phyloP scores from a whole-genome alignment of 306 rosid genomes.

The Chamaecrista fasciculata region DNA sequence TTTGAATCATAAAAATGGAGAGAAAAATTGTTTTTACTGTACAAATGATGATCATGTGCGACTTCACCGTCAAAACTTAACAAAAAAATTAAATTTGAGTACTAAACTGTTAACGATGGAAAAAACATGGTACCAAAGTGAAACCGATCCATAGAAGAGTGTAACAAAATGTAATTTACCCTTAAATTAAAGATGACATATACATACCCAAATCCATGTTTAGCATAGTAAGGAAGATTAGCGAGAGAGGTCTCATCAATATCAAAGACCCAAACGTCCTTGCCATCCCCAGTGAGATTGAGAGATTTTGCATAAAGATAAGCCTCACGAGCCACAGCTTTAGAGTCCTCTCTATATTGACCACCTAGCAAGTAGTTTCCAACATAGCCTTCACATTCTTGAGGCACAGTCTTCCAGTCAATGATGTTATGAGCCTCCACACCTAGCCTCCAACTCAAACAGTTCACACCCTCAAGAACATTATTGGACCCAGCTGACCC shows the following conservation, averaged over 20 bases:
- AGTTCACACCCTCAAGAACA: constrained; percentile 4
- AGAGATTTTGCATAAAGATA: constrained; percentile 27
- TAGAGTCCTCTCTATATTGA: constrained; percentile 42
- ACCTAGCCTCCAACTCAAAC: constrained; percentile 55
- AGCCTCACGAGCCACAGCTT: constrained; percentile 31
- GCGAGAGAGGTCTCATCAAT: constrained; percentile 50
- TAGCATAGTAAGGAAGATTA: constrained; percentile 43
- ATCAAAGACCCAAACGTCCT: constrained; percentile 46
- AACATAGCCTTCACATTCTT: constrained; percentile 39
- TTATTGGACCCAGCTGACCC: constrained; percentile 20
- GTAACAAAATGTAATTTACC: too few relatives aligned
- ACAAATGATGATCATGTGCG: too few relatives aligned
- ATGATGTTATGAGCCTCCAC: constrained; percentile 48
- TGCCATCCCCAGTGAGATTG: constrained; percentile 29
- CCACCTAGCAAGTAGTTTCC: constrained; percentile 44
- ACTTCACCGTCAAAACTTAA: too few relatives aligned
- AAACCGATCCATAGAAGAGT: too few relatives aligned
- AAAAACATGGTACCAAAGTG: too few relatives aligned
- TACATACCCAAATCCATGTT: constrained; percentile 52
- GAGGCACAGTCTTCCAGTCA: constrained; percentile 37
- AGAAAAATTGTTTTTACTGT: too few relatives aligned
- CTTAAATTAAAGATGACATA: too few relatives aligned
- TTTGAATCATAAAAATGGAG: too few relatives aligned
- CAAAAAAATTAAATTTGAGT: too few relatives aligned
- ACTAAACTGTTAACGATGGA: too few relatives aligned